These are phyloP conservation scores for Ganoderma sinense DNA, from an alignment of 1,284 basidiomycete species.

Conservation along the genomic window DNA sequence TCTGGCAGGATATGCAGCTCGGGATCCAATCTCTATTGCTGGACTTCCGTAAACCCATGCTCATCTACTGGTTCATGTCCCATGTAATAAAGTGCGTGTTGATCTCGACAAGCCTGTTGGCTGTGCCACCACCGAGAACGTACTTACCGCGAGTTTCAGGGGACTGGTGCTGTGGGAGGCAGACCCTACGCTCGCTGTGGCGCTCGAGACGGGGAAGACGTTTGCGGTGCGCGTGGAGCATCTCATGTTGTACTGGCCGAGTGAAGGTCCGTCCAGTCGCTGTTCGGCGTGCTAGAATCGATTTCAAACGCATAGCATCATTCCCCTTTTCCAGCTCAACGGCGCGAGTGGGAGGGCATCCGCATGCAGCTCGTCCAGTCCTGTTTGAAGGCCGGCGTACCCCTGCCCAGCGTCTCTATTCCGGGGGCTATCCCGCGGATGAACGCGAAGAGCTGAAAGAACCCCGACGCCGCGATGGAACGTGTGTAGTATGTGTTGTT, in stretches of 20 bases:
- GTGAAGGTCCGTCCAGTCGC: conserved; percentile 50
- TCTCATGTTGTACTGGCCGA: conserved; percentile 72
- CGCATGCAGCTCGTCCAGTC: conserved; percentile 27
- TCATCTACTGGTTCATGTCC: conserved; percentile 79
- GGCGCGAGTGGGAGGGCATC: conserved; percentile 22
- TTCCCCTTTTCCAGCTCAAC: conserved; percentile 16
- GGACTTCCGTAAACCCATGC: conserved; percentile 58
- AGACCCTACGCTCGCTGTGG: conserved; percentile 64
- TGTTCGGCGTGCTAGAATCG: not conserved
- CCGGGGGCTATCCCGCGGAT: conserved; percentile 19
- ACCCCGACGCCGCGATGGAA: not conserved
- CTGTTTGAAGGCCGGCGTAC: conserved; percentile 24
- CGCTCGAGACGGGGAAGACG: conserved; percentile 69
- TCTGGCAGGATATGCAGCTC: conserved; percentile 6
- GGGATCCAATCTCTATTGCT: conserved; percentile 56
- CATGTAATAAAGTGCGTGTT: conserved; percentile 64
- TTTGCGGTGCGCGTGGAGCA: conserved; percentile 69
- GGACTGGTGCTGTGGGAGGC: conserved; percentile 66
- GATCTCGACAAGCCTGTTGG: not conserved
- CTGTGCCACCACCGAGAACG: not conserved
- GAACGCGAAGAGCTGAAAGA: not conserved
- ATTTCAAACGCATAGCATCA: not conserved
- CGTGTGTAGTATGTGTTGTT: conserved; percentile 1
- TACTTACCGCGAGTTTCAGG: conserved; percentile 42
- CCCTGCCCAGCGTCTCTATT: conserved; percentile 16